Base-by-base conservation (phyloP, 2,329 filamentous ascomycete genomes). In the Macrophomina tecta region DNA sequence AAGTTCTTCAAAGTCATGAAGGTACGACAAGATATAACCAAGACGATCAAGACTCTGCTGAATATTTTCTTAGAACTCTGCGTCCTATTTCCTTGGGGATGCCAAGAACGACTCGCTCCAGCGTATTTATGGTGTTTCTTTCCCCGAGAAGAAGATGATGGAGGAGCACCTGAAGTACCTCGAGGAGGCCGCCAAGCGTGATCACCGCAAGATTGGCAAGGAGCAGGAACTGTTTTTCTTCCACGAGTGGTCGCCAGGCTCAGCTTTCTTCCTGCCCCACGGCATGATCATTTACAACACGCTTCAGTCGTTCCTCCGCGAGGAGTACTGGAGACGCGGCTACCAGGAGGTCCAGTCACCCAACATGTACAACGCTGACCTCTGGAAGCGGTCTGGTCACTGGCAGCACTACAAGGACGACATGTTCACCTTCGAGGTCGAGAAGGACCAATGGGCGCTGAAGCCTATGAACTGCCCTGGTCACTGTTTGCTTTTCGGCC, bases 181-280 rank as follows among this genome's bases (percentile, higher is more conserved):
- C 36, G 94, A 97, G 75, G 95, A 99, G 82, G 95, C 95, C n/a
- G 94, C 95, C 69, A 97, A 97, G 85, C 90, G 95, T 70, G 95
- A 98, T 76, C 95, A 99, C 78, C 87, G 94, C 71, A 93, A 92
- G 82, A 94, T 99, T 72, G 95, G 94, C 70, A 92, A 90, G 76
- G 94, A 98, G 70, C 95, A 99, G 79, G 94, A 98, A 77, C 89
- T 99, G 8, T 99, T 97, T 85, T 96, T 97, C 85, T 99, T 97
- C 83, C 90, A 96, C 75, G 91, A 96, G 70, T 85, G 90, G 73
- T 97, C 94, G n/a, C 95, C 95, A 1, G 95, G 95, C 40, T 95
- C 92, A 18, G 89, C 91, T 67, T 97, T 99, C 85, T 93, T 95
- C 83, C 83, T 97, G 56, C 94, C 94, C 1, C 93, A 97, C 74